phyloP scores from a whole-genome alignment of 208 protist species.

The Acanthamoeba divionensis region DNA sequence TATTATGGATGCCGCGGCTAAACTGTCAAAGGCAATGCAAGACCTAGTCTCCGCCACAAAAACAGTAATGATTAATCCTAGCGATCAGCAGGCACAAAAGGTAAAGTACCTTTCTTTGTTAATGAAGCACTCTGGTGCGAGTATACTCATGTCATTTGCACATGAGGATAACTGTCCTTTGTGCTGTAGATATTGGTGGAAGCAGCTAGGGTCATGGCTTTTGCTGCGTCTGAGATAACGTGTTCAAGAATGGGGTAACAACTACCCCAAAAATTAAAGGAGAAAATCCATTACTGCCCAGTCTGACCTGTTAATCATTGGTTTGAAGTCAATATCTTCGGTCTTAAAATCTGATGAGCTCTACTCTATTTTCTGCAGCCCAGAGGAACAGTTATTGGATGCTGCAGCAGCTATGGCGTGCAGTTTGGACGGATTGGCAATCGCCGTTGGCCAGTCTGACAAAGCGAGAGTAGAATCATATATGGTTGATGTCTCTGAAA shows the following conservation, averaged over 20 bases:
- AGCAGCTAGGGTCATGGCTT: not conserved
- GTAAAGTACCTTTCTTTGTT: too few species aligned
- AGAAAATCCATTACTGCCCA: too few species aligned
- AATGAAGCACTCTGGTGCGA: too few species aligned
- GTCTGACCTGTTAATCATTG: too few species aligned
- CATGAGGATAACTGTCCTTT: too few species aligned
- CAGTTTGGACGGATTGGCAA: not conserved
- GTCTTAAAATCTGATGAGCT: not conserved
- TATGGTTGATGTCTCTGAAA: slow-evolving; percentile 5
- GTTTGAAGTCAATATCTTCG: not conserved
- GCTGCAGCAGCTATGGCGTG: not conserved
- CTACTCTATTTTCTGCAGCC: not conserved
- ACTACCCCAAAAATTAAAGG: too few species aligned
- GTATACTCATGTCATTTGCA: too few species aligned
- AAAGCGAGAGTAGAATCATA: not conserved
- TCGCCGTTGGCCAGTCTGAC: not conserved
- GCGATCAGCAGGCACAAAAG: not conserved
- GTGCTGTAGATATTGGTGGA: not conserved
- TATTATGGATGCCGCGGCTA: not conserved
- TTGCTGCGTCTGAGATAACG: too few species aligned
- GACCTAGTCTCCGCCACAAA: slow-evolving; percentile 3
- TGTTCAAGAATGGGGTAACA: too few species aligned
- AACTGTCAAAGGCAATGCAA: not conserved
- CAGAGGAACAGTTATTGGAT: not conserved
- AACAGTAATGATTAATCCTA: not conserved